These are phyloP conservation scores for Alnus glutinosa DNA, from an alignment of 306 rosid species.

Conservation along the genomic window DNA sequence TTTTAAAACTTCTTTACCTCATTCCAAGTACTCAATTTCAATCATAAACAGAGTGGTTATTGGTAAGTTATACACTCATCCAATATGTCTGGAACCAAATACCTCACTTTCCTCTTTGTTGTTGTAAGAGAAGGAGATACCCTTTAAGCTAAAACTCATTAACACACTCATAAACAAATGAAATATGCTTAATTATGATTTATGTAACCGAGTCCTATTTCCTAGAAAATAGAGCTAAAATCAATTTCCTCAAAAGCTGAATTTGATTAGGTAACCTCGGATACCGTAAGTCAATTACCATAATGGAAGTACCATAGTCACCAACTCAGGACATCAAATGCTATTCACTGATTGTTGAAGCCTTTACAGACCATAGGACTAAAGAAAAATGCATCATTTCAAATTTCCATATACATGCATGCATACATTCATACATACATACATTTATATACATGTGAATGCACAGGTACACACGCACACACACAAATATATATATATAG, in stretches of 20 bases:
- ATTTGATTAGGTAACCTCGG: neutral
- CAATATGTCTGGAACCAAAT: neutral
- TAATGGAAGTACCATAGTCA: slow-evolving; percentile 1
- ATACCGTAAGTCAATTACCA: neutral
- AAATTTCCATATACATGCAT: neutral
- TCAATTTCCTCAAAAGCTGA: neutral
- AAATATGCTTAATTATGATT: slow-evolving; percentile 19
- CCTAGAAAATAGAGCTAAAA: neutral
- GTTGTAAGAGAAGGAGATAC: neutral
- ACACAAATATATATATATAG: too few species aligned
- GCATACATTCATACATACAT: neutral
- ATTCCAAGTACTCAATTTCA: neutral
- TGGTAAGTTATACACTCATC: neutral
- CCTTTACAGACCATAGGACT: neutral
- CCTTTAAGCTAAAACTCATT: neutral
- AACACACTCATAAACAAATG: slow-evolving; percentile 8
- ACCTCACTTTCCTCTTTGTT: neutral
- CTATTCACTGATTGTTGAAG: neutral
- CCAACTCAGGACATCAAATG: neutral
- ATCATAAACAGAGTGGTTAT: neutral
- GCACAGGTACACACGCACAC: neutral
- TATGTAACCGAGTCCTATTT: slow-evolving; percentile 15
- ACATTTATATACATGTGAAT: neutral
- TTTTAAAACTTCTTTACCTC: neutral
- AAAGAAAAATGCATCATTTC: neutral